Base-by-base conservation (phyloP, 2,329 filamentous ascomycete species). In the Clonostachys chloroleuca region DNA sequence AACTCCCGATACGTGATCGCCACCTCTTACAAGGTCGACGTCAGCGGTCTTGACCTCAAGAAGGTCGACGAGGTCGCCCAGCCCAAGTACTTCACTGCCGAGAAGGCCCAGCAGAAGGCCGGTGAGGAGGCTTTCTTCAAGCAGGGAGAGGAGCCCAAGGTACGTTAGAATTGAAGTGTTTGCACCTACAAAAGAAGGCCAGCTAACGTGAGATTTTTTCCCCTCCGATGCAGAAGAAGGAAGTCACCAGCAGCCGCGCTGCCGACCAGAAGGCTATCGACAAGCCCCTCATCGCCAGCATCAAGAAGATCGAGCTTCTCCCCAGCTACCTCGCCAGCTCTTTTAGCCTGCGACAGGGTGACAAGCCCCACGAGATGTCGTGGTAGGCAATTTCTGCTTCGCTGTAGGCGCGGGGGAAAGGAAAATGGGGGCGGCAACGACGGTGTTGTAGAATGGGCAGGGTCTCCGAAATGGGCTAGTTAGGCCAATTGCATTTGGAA, bases 341-440 rank as follows among this genome's bases (percentile, higher is more conserved):
- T 72, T 99, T 99, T 89, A 95, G 89, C 85, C 86, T 99, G 77
- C 89, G 92, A 80, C 96, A 92, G 83, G 94, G 94, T 69, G 92
- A 99, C 84, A 92, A 92, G 87, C 94, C 94, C 78, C 94, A 99
- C 81, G 89, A 95, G 86, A 97, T 99, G 94, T 89, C 89, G 79
- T 99, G 92, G 85, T 99, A 96, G 78, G 84, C 54, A 30, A 43
- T 43, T 43, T 24, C 18, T n/a, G 42, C 18, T 33, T 17, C 17
- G 14, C 14, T 39, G 14, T 39, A 14, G 17, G 14, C 17, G 36
- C 12, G 36, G 36, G 17, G 17, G 36, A 39, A 39, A 39, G 36
- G 17, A 39, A 17, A 39, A 39, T 41, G 37, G 18, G 44, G 47
- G 39, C 41, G 43, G 44, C 42, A 42, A 50, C 47, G 54, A 59